Base-by-base conservation (phyloP, 495 filamentous ascomycete species). In the Aspergillus baeticus region DNA sequence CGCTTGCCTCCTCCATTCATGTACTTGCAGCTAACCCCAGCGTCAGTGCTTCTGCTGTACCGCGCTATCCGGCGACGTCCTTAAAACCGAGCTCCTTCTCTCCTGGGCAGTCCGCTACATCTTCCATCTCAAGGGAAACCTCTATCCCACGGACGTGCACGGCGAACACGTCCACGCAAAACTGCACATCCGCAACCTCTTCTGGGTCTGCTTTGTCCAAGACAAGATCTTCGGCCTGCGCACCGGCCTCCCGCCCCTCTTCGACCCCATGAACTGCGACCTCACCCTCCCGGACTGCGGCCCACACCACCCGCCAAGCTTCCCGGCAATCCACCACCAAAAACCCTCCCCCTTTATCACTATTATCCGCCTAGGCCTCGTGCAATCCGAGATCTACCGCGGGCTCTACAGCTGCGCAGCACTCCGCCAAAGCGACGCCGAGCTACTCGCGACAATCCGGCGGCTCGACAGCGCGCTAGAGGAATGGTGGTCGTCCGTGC, bases 201-300 rank as follows among this genome's bases (percentile, higher is more conserved):
- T 73, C 47, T 73, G 70, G 69, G 21, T 69, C 35, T 67, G 55
- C 51, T 73, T 67, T 51, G 54, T 60, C 21, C 15, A 64, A 10
- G 69, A 72, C 55, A 71, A 74, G 49, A 61, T 71, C 3, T 54
- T 69, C 2, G 60, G 61, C 2, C 53, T 74, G 6, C 60, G 60
- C 17, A 65, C 66, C 0, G 64, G 63, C 10, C 55, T 60, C 21
- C 66, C 63, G 1, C 68, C 68, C 6, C 41, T 55, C 21, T 58
- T 72, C 17, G 46, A 45, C 14, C 65, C 67, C 8, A 42, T 42
- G 10, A 60, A 63, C 29, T 72, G 69, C 51, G 68, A 74, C 23
- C 49, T 72, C 4, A 57, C 57, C 5, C 38, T 60, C 7, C 57
- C 63, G 8, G 21, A 44, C 20, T n/a, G 26, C 26, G 26, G 26